Evolutionary conservation across 2,329 filamentous ascomycete species (phyloP), one percentile per base, ranked within the genome.

Genomic region (Alternaria burnsii): DNA sequence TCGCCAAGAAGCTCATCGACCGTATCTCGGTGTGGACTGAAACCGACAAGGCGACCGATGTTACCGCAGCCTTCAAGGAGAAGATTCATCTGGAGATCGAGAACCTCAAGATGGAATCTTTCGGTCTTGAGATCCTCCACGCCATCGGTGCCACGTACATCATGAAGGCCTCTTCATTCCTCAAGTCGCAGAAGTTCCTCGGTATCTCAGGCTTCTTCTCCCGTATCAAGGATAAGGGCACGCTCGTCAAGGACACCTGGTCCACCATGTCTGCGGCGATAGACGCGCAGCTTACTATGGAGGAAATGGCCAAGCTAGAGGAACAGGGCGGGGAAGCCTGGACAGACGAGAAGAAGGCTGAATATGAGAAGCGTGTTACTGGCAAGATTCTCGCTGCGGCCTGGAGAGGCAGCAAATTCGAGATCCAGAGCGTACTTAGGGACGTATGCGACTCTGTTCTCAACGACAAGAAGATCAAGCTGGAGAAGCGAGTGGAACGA

Each of bases 61-160:
- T 97, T 61, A 98, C 94, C 34, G 83, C 82, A 59, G 92, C 95
- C 0, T 99, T 98, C 83, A 90, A 94, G 78, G 92, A 94, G 77
- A 97, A 99, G 87, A 97, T 92, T 69, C 88, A 90, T 41, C 88
- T 98, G 41, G 95, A 99, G 81, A 92, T 97, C 26, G 95, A 99
- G 83, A 97, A 98, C 76, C 84, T 99, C 71, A 99, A 98, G 85
- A 99, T 99, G 93, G 95, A 99, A 82, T 96, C 92, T 0, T 99
- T 99, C 71, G 95, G 95, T 52, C 85, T 99, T 42, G 95, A 99
- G 71, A 98, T 98, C 70, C 84, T 97, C 50, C 94, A 98, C 79
- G 94, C 95, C 46, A 96, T 99, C 72, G 95, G 95, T 16, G 86
- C 91, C 69, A 97, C 93, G 4, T 99, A 99, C 79, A 81, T 95